Conservation (phyloP, 140 eudicot genomes). For the Stevia rebaudiana region DNA sequence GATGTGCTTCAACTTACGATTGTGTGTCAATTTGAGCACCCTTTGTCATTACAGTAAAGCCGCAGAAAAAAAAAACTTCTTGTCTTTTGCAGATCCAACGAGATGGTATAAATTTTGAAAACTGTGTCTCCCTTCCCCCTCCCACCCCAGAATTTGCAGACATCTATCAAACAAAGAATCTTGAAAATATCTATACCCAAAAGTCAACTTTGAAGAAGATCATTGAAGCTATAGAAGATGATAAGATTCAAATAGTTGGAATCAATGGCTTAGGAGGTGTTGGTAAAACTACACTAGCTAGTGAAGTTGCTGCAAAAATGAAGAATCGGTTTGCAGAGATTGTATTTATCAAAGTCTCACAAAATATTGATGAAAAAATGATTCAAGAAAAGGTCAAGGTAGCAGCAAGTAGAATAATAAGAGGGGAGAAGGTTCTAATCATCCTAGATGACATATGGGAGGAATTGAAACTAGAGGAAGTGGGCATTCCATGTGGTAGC, state of each 20-base stretch:
- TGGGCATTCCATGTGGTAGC: conserved; percentile 19
- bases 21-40: neutral
- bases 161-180: neutral
- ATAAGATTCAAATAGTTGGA: conserved; percentile 24
- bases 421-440: conserved; percentile 13
- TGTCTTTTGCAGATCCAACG: neutral
- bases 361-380: neutral
- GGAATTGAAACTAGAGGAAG: neutral
- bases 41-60: neutral
- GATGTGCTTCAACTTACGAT: neutral
- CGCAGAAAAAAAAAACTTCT: neutral
- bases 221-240: neutral
- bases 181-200: neutral
- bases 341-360: conserved; percentile 1
- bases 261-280: conserved; percentile 22
- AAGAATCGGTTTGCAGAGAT: neutral
- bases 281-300: conserved; percentile 22
- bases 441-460: conserved; percentile 28
- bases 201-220: neutral
- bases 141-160: neutral
- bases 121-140: neutral
- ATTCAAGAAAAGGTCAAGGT: neutral
- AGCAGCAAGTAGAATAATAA: neutral
- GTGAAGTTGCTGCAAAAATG: neutral
- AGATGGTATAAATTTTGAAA: neutral